phyloP scores from a whole-genome alignment of 768 basidiomycete genomes.

The Pluteus cervinus region DNA sequence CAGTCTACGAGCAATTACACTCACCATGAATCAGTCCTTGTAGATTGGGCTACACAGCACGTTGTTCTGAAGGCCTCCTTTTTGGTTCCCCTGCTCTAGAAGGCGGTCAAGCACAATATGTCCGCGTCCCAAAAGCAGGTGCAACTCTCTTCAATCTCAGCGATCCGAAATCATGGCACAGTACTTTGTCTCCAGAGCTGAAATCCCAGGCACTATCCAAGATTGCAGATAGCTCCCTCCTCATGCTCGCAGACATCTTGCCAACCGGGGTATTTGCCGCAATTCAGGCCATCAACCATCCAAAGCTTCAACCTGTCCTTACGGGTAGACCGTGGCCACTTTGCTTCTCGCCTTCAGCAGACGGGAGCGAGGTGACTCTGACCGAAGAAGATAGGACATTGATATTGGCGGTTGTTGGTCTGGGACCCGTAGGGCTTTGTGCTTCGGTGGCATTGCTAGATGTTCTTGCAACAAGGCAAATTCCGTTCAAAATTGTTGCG shows the following conservation, averaged over 20 bases:
- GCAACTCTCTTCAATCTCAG: slow-evolving; percentile 67
- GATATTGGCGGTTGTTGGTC: slow-evolving; percentile 63
- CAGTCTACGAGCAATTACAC: background rate
- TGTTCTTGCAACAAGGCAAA: slow-evolving; percentile 36
- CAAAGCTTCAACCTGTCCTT: slow-evolving; percentile 58
- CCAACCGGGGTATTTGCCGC: slow-evolving; percentile 79
- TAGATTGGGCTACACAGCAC: slow-evolving; percentile 64
- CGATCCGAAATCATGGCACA: slow-evolving; percentile 40
- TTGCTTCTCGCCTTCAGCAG: slow-evolving; percentile 25
- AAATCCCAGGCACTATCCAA: slow-evolving; percentile 31
- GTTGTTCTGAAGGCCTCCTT: slow-evolving; percentile 54
- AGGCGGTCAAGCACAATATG: slow-evolving; percentile 76
- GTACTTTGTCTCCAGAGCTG: slow-evolving; percentile 25
- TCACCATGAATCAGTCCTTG: slow-evolving; percentile 44
- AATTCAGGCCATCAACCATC: slow-evolving; percentile 64
- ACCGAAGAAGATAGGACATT: slow-evolving; percentile 43
- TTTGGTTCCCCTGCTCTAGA: slow-evolving; percentile 64
- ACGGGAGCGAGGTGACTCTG: slow-evolving; percentile 25
- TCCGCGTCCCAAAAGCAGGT: slow-evolving; percentile 74
- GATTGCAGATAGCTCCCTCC: slow-evolving; percentile 58
- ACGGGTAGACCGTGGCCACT: slow-evolving; percentile 56
- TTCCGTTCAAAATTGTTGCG: slow-evolving; percentile 53
- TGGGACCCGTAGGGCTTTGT: slow-evolving; percentile 79
- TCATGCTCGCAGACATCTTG: slow-evolving; percentile 72
- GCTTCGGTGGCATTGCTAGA: slow-evolving; percentile 61